Evolutionary conservation across 164 flowering plant species (phyloP).

Genomic region (Aristolochia contorta): DNA sequence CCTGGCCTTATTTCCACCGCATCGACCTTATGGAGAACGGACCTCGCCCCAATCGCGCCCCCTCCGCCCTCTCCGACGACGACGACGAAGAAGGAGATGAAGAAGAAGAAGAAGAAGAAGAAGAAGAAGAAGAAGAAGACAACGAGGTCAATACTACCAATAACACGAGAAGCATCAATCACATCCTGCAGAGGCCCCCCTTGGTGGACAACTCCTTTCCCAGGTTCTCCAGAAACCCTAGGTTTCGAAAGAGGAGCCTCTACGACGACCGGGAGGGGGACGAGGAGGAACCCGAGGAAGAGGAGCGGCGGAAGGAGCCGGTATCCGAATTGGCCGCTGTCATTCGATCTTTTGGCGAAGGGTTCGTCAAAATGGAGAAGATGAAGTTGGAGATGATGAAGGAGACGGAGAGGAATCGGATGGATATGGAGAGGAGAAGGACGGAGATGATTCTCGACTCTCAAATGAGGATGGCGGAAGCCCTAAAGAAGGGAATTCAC

Average conservation of each 20-base stretch:
- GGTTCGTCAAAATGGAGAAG: constrained; percentile 58
- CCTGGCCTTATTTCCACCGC: constrained; percentile 51
- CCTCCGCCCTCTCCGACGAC: constrained; percentile 17
- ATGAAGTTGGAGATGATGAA: constrained; percentile 74
- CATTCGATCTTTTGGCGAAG: constrained; percentile 51
- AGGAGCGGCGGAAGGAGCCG: constrained; percentile 16
- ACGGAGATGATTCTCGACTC: constrained; percentile 59
- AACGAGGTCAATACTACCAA: constrained; percentile 8
- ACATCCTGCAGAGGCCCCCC: constrained; percentile 24
- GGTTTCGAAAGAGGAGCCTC: constrained; percentile 17
- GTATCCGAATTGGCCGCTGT: constrained; percentile 41
- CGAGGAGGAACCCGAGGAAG: constrained; percentile 22
- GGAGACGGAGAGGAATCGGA: constrained; percentile 51
- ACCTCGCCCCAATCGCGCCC: constrained; percentile 36
- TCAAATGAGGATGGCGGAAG: constrained; percentile 44
- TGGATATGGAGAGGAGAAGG: constrained; percentile 79
- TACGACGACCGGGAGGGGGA: constrained; percentile 15
- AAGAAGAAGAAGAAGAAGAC: constrained; percentile 19
- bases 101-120: no score
- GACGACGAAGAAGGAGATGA: constrained; percentile 16
- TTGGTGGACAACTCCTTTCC: constrained; percentile 7
- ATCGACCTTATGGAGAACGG: constrained; percentile 73
- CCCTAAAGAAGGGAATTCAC: constrained; percentile 34
- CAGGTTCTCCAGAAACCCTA: constrained; percentile 16
- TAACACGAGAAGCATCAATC: constrained; percentile 39